phyloP scores from a whole-genome alignment of 2,329 filamentous ascomycete species.

The Fusarium goolgardi region DNA sequence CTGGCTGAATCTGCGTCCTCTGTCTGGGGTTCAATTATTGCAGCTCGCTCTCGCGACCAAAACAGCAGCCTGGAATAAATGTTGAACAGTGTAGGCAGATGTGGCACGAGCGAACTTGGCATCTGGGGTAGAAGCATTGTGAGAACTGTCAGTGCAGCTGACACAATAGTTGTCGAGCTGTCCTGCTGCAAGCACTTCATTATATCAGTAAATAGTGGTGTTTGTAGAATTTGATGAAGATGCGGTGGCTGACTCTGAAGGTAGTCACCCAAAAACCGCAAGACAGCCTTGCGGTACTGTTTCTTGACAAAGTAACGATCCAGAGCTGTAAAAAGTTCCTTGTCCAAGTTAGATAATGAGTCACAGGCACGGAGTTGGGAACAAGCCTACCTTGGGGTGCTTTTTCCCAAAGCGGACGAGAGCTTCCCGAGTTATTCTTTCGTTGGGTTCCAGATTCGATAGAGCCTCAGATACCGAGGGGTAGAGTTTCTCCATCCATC shows the following conservation, averaged over 20 bases:
- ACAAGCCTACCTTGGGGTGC: slow-evolving; percentile 65
- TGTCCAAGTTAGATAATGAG: slow-evolving; percentile 9
- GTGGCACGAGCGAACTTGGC: slow-evolving; percentile 74
- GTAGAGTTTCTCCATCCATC: slow-evolving; percentile 66
- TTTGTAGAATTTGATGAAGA: slow-evolving; percentile 77
- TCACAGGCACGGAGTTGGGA: neutral
- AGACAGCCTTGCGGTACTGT: slow-evolving; percentile 70
- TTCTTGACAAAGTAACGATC: slow-evolving; percentile 74
- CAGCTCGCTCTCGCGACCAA: slow-evolving; percentile 72
- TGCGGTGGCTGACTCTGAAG: slow-evolving; percentile 83
- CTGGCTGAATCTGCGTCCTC: slow-evolving; percentile 54
- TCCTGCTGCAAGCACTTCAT: slow-evolving; percentile 80
- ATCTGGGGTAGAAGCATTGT: slow-evolving; percentile 88
- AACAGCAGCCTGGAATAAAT: slow-evolving; percentile 84
- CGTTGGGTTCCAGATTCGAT: slow-evolving; percentile 57
- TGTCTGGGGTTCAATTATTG: slow-evolving; percentile 53
- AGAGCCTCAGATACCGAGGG: slow-evolving; percentile 53
- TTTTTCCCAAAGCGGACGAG: slow-evolving; percentile 73
- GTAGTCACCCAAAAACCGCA: slow-evolving; percentile 77
- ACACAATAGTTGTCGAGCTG: slow-evolving; percentile 81
- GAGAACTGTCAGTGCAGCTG: slow-evolving; percentile 77
- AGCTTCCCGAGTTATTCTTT: slow-evolving; percentile 63
- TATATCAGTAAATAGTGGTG: slow-evolving; percentile 76
- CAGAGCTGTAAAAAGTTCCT: slow-evolving; percentile 74
- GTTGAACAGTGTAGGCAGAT: slow-evolving; percentile 80